Percentiles rank a stretch among this genome's conserved stretches.
Evolutionary conservation across 2,329 filamentous ascomycete species (phyloP).

Genomic region (Pleoardoris graminearum): DNA sequence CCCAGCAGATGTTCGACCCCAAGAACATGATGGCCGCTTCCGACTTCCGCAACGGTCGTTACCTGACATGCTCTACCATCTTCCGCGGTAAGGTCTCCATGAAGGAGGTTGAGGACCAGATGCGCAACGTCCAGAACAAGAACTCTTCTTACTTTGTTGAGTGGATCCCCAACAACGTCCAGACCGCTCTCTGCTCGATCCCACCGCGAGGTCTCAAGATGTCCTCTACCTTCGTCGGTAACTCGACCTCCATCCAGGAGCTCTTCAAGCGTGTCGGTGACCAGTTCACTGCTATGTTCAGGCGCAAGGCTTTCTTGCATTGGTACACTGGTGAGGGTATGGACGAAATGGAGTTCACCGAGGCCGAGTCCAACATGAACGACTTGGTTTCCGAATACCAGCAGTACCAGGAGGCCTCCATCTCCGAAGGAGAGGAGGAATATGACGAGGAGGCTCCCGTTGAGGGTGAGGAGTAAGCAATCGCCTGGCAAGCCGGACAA

Average conservation of each 20-base stretch:
- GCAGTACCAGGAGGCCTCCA: conserved; percentile 99
- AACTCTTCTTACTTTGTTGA: conserved; percentile 99
- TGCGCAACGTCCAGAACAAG: conserved; percentile 99
- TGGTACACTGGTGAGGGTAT: conserved; percentile 99
- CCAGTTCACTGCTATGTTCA: conserved; percentile 99
- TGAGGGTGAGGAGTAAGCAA: conserved; percentile 66
- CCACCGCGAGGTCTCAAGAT: conserved; percentile 97
- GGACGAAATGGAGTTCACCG: conserved; percentile 99
- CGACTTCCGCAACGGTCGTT: conserved; percentile 99
- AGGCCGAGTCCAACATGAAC: conserved; percentile 99
- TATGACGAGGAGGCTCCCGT: conserved; percentile 81
- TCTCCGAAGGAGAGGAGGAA: conserved; percentile 97
- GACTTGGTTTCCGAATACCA: conserved; percentile 99
- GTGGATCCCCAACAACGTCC: conserved; percentile 99
- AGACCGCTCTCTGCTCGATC: conserved; percentile 98
- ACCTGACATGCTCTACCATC: conserved; percentile 99
- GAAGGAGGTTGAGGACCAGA: conserved; percentile 99
- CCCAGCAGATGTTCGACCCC: conserved; percentile 99
- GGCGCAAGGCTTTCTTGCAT: conserved; percentile 99
- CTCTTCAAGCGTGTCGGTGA: conserved; percentile 99
- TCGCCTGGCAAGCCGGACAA: not conserved
- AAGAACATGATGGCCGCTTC: conserved; percentile 99
- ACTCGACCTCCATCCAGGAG: conserved; percentile 99
- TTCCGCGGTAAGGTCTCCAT: conserved; percentile 99
- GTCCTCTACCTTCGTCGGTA: conserved; percentile 98